phyloP scores from a whole-genome alignment of 768 basidiomycete species.

The Hericium rajendrae region DNA sequence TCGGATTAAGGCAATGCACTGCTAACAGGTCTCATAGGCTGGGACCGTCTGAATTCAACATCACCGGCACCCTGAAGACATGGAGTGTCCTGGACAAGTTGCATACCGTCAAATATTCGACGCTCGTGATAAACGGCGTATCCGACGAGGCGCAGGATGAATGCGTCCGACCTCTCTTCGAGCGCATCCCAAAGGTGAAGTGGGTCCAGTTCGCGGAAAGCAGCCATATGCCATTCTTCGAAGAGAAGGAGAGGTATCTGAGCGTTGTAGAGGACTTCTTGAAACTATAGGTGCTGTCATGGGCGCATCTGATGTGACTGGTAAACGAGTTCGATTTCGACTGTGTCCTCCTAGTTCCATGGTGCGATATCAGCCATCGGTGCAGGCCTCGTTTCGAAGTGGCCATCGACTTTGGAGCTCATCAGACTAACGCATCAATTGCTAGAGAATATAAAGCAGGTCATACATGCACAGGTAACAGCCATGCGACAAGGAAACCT shows the following conservation, averaged over 20 bases:
- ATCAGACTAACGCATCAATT: too few relatives aligned
- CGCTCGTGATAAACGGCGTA: slow-evolving; percentile 29
- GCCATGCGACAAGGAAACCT: too few relatives aligned
- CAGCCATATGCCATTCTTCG: slow-evolving; percentile 1
- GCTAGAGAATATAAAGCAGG: too few relatives aligned
- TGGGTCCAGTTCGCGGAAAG: slow-evolving; percentile 20
- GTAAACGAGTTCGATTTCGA: too few relatives aligned
- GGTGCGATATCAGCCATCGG: too few relatives aligned
- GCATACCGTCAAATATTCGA: slow-evolving; percentile 28
- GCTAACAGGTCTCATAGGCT: slow-evolving; percentile 7
- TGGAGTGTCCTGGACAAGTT: slow-evolving; percentile 40
- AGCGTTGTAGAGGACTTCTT: background rate
- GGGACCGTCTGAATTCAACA: slow-evolving; percentile 28
- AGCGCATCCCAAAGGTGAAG: slow-evolving; percentile 29
- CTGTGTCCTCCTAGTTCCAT: too few relatives aligned
- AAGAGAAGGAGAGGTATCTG: background rate
- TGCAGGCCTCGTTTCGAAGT: too few relatives aligned
- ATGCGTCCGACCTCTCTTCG: slow-evolving; percentile 27
- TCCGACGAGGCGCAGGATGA: slow-evolving; percentile 34
- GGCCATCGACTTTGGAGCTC: too few relatives aligned
- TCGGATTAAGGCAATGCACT: background rate
- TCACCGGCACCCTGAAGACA: slow-evolving; percentile 30
- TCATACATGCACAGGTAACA: too few relatives aligned
- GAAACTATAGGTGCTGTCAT: background rate
- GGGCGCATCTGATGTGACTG: too few relatives aligned